Percentiles rank a stretch among this genome's conserved stretches.
Conservation (phyloP, 306 rosid genomes). For the Myrica gale region DNA sequence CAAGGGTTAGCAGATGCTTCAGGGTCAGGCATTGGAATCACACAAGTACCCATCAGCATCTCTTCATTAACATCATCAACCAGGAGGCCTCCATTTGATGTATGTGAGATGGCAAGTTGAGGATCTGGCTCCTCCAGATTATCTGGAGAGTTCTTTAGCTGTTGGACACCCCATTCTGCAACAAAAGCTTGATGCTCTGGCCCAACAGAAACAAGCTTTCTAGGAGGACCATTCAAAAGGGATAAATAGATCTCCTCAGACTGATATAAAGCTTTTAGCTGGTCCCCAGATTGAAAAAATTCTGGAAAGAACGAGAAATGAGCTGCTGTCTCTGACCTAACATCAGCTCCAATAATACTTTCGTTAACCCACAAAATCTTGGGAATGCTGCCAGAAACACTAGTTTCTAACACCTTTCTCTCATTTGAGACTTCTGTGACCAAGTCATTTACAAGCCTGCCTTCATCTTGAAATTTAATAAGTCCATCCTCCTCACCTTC, state of each 20-base stretch:
- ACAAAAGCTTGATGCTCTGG: slow-evolving; percentile 38
- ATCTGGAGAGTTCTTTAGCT: slow-evolving; percentile 21
- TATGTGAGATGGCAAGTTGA: neutral
- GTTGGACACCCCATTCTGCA: slow-evolving; percentile 33
- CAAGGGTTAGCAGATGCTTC: slow-evolving; percentile 21
- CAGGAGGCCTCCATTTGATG: neutral
- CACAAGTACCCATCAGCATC: slow-evolving; percentile 31
- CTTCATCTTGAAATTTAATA: slow-evolving; percentile 25
- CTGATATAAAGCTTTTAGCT: slow-evolving; percentile 21
- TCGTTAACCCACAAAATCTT: slow-evolving; percentile 28
- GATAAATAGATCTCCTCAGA: slow-evolving; percentile 27
- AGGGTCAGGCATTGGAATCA: slow-evolving; percentile 31
- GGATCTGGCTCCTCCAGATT: neutral
- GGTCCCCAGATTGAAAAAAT: slow-evolving; percentile 28
- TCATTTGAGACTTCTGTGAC: slow-evolving; percentile 16
- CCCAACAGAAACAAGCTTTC: slow-evolving; percentile 36
- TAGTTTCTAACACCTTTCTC: slow-evolving; percentile 11
- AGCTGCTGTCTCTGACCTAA: slow-evolving; percentile 31
- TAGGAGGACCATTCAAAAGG: slow-evolving; percentile 27
- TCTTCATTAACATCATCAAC: slow-evolving; percentile 10
- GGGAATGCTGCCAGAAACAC: slow-evolving; percentile 27
- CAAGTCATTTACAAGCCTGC: slow-evolving; percentile 16
- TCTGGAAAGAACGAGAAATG: slow-evolving; percentile 40
- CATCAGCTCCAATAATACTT: slow-evolving; percentile 18
- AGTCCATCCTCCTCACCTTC: slow-evolving; percentile 24